phyloP scores from a whole-genome alignment of 495 filamentous ascomycete genomes.

The Talaromyces borbonicus region DNA sequence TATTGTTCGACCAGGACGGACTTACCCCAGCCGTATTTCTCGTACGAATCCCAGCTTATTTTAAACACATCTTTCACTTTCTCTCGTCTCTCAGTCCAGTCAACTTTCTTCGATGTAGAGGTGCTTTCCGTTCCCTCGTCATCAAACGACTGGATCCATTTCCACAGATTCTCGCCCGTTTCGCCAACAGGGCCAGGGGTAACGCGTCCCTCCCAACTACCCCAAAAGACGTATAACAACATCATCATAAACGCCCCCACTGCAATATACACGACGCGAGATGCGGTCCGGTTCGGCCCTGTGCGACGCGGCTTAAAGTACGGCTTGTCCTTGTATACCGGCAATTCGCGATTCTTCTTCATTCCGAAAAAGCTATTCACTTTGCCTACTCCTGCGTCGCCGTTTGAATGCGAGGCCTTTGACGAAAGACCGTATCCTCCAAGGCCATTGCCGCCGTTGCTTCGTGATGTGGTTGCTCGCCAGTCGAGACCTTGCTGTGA shows the following conservation, averaged over 20 bases:
- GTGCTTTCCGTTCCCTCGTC: slow-evolving; percentile 13
- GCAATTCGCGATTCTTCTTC: slow-evolving; percentile 53
- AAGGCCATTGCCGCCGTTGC: slow-evolving; percentile 10
- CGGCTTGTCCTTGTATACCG: slow-evolving; percentile 99
- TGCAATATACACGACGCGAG: slow-evolving; percentile 17
- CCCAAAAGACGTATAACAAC: slow-evolving; percentile 34
- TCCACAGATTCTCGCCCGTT: slow-evolving; percentile 34
- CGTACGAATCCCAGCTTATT: slow-evolving; percentile 86
- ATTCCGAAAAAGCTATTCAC: slow-evolving; percentile 43
- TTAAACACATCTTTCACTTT: slow-evolving; percentile 84
- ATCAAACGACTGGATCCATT: slow-evolving; percentile 29
- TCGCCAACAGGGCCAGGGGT: slow-evolving; percentile 41
- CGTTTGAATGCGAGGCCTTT: slow-evolving; percentile 22
- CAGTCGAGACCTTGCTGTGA: slow-evolving; percentile 62
- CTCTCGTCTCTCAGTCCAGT: slow-evolving; percentile 69
- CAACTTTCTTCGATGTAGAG: slow-evolving; percentile 19
- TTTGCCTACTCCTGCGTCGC: slow-evolving; percentile 27
- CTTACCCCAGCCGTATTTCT: slow-evolving; percentile 88
- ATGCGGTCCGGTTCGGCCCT: slow-evolving; percentile 24
- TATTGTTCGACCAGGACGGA: too few relatives aligned
- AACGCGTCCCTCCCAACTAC: slow-evolving; percentile 28
- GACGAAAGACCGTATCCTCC: too few relatives aligned
- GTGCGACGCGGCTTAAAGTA: slow-evolving; percentile 46
- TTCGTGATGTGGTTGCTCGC: slow-evolving; percentile 40
- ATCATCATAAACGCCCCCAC: slow-evolving; percentile 12